Percentiles rank a stretch among this genome's conserved stretches.
These are phyloP conservation scores for Paracoccidioides brasiliensis DNA, from an alignment of 2,329 filamentous ascomycete genomes.

Conservation along the genomic window DNA sequence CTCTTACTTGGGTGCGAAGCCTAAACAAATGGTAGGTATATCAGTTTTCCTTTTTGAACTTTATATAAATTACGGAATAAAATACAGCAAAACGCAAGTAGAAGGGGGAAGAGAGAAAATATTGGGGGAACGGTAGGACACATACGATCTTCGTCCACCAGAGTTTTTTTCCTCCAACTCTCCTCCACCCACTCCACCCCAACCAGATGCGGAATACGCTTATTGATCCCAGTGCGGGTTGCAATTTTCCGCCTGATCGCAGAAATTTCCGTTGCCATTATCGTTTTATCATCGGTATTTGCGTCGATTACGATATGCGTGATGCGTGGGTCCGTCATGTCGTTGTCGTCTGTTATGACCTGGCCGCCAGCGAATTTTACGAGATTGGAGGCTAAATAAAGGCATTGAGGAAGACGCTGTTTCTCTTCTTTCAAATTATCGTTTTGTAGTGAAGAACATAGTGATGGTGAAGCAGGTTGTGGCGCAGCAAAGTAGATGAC, in stretches of 20 bases:
- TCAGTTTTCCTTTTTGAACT: not conserved
- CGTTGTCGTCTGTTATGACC: slow-evolving; percentile 26
- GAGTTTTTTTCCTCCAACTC: slow-evolving; percentile 65
- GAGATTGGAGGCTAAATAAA: slow-evolving; percentile 41
- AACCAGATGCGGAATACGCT: slow-evolving; percentile 55
- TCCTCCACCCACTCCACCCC: slow-evolving; percentile 59
- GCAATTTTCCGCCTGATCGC: slow-evolving; percentile 20
- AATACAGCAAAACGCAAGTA: not conserved
- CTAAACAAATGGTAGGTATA: not conserved
- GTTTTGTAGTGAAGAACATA: too few species aligned
- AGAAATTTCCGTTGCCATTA: slow-evolving; percentile 33
- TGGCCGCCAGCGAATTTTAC: slow-evolving; percentile 57
- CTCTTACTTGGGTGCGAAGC: not conserved
- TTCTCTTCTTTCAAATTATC: not conserved
- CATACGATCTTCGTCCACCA: slow-evolving; percentile 62
- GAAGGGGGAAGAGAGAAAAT: not conserved
- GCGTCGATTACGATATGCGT: slow-evolving; percentile 62
- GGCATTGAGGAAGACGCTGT: slow-evolving; percentile 12
- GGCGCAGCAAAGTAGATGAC: slow-evolving; percentile 29
- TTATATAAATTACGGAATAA: not conserved
- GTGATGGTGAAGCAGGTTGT: not conserved
- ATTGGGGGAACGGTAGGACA: not conserved
- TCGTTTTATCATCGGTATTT: slow-evolving; percentile 31
- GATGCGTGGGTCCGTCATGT: slow-evolving; percentile 39
- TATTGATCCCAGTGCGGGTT: slow-evolving; percentile 20